Evolutionary conservation across 805 yeast genomes (phyloP), one percentile per base, ranked within the genome.

Genomic region (Metschnikowia gelsemii): DNA sequence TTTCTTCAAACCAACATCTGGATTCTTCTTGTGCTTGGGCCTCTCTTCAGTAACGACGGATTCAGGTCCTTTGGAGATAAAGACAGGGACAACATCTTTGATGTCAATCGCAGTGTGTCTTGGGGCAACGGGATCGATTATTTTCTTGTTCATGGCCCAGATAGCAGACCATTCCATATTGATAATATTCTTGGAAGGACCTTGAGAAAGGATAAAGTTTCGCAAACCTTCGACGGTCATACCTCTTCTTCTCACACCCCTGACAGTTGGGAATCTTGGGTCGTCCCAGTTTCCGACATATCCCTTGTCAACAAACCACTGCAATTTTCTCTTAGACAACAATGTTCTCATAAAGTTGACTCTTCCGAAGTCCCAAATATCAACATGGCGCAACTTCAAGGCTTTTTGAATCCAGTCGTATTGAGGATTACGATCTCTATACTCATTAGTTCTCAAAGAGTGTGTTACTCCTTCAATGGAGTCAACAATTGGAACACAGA

Each of bases 211-310:
- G 53, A 93, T 86, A 58, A 93, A 93, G 76, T 87, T 86, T 68
- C 91, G 81, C 65, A 93, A 80, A 52, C 98, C 99, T 73, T 93
- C 97, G 50, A 93, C 95, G 28, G 96, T 82, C 99, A 93, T 93
- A 74, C 99, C 99, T 75, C 99, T 86, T 77, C 99, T 84, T 75
- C 97, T 87, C 40, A 91, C 96, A 74, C 99, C 99, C 68, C 98
- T 84, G 28, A 93, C 96, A 34, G 99, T 93, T 55, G 99, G 99
- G 88, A 93, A 93, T 67, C 99, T 80, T 56, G 99, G 99, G 67
- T 93, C 99, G 61, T 93, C 97, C 99, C 99, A 93, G 71, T 88
- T 89, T 18, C 77, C 58, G 45, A 93, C 99, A 56, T 84, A 75
- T 31, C 79, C 73, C 65, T 87, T 84, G 73, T 93, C 98, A 49